Percentiles rank a stretch among this genome's conserved stretches.
Evolutionary conservation across 768 basidiomycete genomes (phyloP).

Genomic region (Obba rivulosa): DNA sequence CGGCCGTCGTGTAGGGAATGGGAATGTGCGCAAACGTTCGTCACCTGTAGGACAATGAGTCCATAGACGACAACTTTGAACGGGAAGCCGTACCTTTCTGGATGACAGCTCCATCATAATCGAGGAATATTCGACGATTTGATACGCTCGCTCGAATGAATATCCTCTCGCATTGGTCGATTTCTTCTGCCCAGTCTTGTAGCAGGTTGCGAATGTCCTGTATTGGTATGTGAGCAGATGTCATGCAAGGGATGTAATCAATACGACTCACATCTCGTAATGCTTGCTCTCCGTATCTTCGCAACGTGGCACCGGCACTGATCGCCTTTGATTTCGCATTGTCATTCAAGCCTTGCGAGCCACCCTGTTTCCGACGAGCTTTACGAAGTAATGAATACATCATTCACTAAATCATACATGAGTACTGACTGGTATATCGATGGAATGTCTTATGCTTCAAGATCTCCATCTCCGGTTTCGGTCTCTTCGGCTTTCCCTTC

Average conservation of each 20-base stretch:
- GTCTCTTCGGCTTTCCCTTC: slow-evolving; percentile 43
- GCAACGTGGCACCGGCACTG: slow-evolving; percentile 89
- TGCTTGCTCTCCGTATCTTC: slow-evolving; percentile 93
- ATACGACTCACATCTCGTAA: slow-evolving; percentile 66
- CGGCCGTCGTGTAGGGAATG: slow-evolving; percentile 96
- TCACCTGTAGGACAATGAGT: slow-evolving; percentile 38
- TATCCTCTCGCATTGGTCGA: slow-evolving; percentile 80
- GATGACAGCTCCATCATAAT: slow-evolving; percentile 78
- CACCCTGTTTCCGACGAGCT: slow-evolving; percentile 98
- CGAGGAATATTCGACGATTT: slow-evolving; percentile 85
- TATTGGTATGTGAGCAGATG: neutral
- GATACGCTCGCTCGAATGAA: slow-evolving; percentile 88
- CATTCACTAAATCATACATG: neutral
- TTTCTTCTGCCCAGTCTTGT: slow-evolving; percentile 82
- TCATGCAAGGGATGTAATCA: neutral
- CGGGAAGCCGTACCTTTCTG: slow-evolving; percentile 41
- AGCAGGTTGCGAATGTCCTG: slow-evolving; percentile 88
- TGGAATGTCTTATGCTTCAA: slow-evolving; percentile 94
- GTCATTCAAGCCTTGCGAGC: slow-evolving; percentile 88
- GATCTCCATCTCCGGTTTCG: slow-evolving; percentile 76
- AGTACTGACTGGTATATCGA: slow-evolving; percentile 86
- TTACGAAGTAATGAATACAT: neutral
- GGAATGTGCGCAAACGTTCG: slow-evolving; percentile 80
- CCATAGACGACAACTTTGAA: neutral
- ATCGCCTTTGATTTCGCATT: slow-evolving; percentile 89